Conservation (phyloP, 108 stramenopile genomes). For the Conticribra weissflogii region DNA sequence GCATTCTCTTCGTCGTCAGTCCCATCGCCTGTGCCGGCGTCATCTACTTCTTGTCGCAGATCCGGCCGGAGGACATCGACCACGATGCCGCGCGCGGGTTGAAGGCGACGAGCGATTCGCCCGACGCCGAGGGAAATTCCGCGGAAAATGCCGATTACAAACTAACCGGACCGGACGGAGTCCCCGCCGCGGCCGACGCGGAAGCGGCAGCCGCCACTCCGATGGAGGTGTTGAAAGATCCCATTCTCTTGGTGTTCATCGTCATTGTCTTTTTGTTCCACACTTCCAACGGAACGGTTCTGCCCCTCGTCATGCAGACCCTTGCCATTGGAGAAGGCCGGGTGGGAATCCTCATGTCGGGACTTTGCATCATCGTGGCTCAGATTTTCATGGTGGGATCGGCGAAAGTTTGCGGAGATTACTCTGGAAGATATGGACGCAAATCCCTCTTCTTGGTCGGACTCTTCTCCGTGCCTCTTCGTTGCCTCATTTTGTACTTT, state of each 20-base stretch:
- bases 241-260: constrained; percentile 76
- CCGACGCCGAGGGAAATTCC: constrained; percentile 19
- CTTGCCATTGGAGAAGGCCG: constrained; percentile 78
- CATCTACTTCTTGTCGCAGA: constrained; percentile 66
- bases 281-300: constrained; percentile 83
- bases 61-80: constrained; percentile 82
- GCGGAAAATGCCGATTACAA: constrained; percentile 18
- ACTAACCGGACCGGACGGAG: constrained; percentile 15
- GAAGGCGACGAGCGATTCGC: constrained; percentile 33
- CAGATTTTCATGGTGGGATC: constrained; percentile 83
- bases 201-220: constrained; percentile 84
- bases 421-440: constrained; percentile 79
- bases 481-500: constrained; percentile 72
- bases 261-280: constrained; percentile 84
- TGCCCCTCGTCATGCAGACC: constrained; percentile 90
- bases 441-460: constrained; percentile 83
- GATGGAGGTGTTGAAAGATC: constrained; percentile 71
- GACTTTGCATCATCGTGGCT: constrained; percentile 85
- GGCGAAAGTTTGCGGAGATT: constrained; percentile 83
- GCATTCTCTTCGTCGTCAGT: constrained; percentile 78
- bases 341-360: constrained; percentile 81
- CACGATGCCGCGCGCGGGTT: constrained; percentile 88
- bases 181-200: constrained; percentile 35
- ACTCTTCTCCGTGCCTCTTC: constrained; percentile 77
- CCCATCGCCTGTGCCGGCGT: constrained; percentile 84